A percentile compares a stretch with the other conserved stretches of the same genome.
Conservation (phyloP, 345 rosid species). For the Gossypium anomalum region DNA sequence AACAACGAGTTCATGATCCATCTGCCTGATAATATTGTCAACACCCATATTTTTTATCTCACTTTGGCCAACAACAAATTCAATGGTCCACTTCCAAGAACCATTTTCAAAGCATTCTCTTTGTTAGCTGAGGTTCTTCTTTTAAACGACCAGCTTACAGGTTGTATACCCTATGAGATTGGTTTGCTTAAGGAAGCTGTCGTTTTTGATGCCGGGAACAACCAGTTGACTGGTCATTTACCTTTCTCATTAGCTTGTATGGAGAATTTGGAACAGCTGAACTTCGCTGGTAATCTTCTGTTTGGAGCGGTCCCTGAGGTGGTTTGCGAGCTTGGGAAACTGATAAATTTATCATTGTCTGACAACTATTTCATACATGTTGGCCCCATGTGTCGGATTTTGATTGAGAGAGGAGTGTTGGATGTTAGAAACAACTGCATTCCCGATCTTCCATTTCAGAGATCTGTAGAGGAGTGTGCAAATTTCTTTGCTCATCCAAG, state of each 20-base stretch:
- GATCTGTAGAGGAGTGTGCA: slow-evolving; percentile 54
- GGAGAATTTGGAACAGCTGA: slow-evolving; percentile 62
- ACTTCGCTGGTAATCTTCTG: slow-evolving; percentile 59
- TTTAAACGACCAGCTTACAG: slow-evolving; percentile 60
- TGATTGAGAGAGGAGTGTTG: slow-evolving; percentile 54
- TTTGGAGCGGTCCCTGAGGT: slow-evolving; percentile 66
- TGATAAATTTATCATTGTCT: slow-evolving; percentile 56
- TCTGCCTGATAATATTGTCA: slow-evolving; percentile 48
- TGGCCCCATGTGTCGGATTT: slow-evolving; percentile 58
- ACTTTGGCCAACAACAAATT: slow-evolving; percentile 80
- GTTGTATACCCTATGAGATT: slow-evolving; percentile 69
- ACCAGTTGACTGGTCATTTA: slow-evolving; percentile 54
- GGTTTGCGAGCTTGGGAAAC: slow-evolving; percentile 45
- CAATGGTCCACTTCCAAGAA: slow-evolving; percentile 59
- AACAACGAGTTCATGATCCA: slow-evolving; percentile 49
- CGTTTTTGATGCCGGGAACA: slow-evolving; percentile 53
- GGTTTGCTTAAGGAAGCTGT: slow-evolving; percentile 53
- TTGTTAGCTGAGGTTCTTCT: slow-evolving; percentile 55
- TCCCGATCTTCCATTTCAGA: slow-evolving; percentile 66
- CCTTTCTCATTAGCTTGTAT: slow-evolving; percentile 47
- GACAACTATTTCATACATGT: slow-evolving; percentile 56
- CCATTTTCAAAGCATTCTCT: slow-evolving; percentile 52
- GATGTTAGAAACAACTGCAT: slow-evolving; percentile 70
- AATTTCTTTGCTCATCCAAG: slow-evolving; percentile 48
- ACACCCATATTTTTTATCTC: slow-evolving; percentile 46